phyloP scores from a whole-genome alignment of 2,329 filamentous ascomycete genomes.

The Coniella vitis region DNA sequence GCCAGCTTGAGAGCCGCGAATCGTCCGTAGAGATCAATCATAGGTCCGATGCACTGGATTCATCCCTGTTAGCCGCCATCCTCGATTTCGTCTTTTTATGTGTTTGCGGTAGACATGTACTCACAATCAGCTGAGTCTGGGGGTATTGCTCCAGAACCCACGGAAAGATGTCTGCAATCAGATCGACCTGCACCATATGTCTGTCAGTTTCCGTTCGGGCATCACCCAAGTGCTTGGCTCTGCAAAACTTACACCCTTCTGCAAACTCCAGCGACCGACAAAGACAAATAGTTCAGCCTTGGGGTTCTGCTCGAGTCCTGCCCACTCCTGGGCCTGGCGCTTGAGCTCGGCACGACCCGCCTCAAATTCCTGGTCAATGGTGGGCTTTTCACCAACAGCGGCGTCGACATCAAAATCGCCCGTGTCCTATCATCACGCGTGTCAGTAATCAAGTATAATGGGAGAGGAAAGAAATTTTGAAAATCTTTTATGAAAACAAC shows the following conservation, averaged over 20 bases:
- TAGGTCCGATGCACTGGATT: conserved; percentile 50
- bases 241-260: conserved; percentile 44
- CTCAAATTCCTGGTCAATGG: conserved; percentile 51
- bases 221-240: not conserved
- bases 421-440: conserved; percentile 36
- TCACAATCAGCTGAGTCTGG: conserved; percentile 48
- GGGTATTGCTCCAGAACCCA: conserved; percentile 50
- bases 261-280: conserved; percentile 62
- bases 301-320: conserved; percentile 53
- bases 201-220: not conserved
- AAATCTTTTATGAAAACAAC: no score
- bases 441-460: no score
- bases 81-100: not conserved
- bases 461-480: no score
- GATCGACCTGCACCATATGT: conserved; percentile 34
- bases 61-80: no score
- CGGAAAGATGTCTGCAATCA: conserved; percentile 61
- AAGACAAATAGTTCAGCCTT: conserved; percentile 61
- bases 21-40: conserved; percentile 60
- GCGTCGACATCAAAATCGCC: conserved; percentile 50
- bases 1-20: conserved; percentile 59
- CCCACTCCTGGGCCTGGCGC: conserved; percentile 61
- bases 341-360: conserved; percentile 44
- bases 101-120: not conserved
- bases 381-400: conserved; percentile 29